Evolutionary conservation across 2,329 filamentous ascomycete genomes (phyloP).

Genomic region (Fusarium ramigenum): DNA sequence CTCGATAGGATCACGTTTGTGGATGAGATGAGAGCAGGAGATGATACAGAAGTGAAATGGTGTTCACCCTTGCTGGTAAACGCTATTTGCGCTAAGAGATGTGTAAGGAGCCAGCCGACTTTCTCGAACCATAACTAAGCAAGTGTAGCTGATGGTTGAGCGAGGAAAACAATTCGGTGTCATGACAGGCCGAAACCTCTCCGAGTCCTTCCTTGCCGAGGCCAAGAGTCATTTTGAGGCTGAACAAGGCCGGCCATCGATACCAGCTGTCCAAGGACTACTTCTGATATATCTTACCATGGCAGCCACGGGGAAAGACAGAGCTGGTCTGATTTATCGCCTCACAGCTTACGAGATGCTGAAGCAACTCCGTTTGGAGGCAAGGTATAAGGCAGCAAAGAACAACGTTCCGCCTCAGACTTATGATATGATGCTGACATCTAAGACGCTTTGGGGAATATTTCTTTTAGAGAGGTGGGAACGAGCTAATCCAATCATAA

Average conservation of each 20-base stretch:
- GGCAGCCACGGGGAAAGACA: not conserved
- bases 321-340: not conserved
- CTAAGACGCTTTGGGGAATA: not conserved
- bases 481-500: not conserved
- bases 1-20: not conserved
- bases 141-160: not conserved
- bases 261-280: not conserved
- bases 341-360: not conserved
- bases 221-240: not conserved
- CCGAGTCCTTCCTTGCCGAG: not conserved
- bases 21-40: not conserved
- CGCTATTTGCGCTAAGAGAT: not conserved
- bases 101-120: not conserved
- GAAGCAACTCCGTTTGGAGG: not conserved
- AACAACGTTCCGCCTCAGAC: not conserved
- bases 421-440: not conserved
- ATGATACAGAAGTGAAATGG: not conserved
- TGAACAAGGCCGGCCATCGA: not conserved
- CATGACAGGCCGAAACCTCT: not conserved
- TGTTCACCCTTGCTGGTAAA: not conserved
- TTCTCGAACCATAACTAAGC: not conserved
- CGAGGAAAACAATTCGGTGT: not conserved
- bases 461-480: constrained; percentile 2
- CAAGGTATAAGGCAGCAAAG: not conserved
- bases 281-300: not conserved